Percentiles rank a stretch among this genome's conserved stretches.
Evolutionary conservation across 192 early-diverging fungal species (phyloP).

Genomic region (Phlyctochytrium arcticum): DNA sequence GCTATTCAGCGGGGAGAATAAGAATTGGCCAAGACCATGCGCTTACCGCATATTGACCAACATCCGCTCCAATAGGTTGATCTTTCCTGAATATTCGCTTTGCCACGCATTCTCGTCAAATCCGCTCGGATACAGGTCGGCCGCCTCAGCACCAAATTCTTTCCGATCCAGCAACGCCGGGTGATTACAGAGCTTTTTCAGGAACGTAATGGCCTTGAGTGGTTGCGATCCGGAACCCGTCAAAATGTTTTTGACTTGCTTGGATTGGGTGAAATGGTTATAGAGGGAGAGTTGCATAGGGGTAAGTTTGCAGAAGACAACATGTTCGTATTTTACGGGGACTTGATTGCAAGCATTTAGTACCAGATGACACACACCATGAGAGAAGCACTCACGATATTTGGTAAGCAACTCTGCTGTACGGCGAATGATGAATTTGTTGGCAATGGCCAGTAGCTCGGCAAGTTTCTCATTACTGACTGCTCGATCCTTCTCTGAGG

Average conservation of each 20-base stretch:
- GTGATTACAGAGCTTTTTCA: slow-evolving; percentile 98
- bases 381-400: slow-evolving; percentile 65
- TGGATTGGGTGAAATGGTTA: slow-evolving; percentile 66
- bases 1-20: not conserved
- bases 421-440: slow-evolving; percentile 94
- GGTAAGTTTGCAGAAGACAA: slow-evolving; percentile 89
- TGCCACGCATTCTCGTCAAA: slow-evolving; percentile 36
- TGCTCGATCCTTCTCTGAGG: slow-evolving; percentile 71
- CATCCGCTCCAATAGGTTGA: slow-evolving; percentile 55
- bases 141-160: slow-evolving; percentile 23
- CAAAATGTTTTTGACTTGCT: slow-evolving; percentile 64
- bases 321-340: slow-evolving; percentile 95
- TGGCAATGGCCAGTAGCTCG: slow-evolving; percentile 82
- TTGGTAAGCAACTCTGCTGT: slow-evolving; percentile 96
- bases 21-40: not conserved
- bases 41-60: slow-evolving; percentile 40
- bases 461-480: slow-evolving; percentile 77
- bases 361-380: not conserved
- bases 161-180: slow-evolving; percentile 73
- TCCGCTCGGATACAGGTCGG: slow-evolving; percentile 15
- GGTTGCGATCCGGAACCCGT: slow-evolving; percentile 74
- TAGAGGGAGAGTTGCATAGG: slow-evolving; percentile 78
- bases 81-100: slow-evolving; percentile 85
- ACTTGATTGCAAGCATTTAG: slow-evolving; percentile 48
- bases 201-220: slow-evolving; percentile 80